Base-by-base conservation (phyloP, 345 rosid species). In the Brassica incana region DNA sequence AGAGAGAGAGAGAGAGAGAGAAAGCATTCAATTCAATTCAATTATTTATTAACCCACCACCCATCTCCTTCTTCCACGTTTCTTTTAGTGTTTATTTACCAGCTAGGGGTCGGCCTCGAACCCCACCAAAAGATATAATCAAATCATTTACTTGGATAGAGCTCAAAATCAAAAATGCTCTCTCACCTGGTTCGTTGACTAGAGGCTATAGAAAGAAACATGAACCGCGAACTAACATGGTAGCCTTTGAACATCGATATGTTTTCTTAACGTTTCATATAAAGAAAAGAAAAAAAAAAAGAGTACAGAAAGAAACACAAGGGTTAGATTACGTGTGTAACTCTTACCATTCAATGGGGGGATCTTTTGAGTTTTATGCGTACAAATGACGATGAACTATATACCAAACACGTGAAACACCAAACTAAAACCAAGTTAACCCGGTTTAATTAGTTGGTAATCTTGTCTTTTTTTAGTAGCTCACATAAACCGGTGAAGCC, bases 21-120 rank as follows among this genome's bases (percentile, higher is more conserved):
- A 64, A 15, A 18, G 66, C 69, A 35, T 36, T 33, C 36, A 27
- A 27, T 27, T 27, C 3, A 27, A 27, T 65, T 65, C 48, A 65
- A 15, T 65, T 65, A 35, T 77, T 77, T 69, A 18, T 3, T 68
- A 65, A 60, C 59, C 59, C 59, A 45, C 52, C n/a, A 75, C 66
- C 48, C 45, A 25, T 76, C 58, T 76, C 45, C 36, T 12, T 65
- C 6, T 38, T 23, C 56, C 66, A 75, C 72, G 65, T 75, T 65
- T 65, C 25, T 40, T 3, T 40, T 63, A 11, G 2, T 29, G 8
- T 20, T 3, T 60, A 12, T 25, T 61, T 20, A 20, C 23, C 0
- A 20, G 23, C 23, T 20, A 20, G 23, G 23, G 23, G 23, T 20
- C 23, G 1, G 23, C 23, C 3, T 58, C 2, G 5, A 8, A 58